Base-by-base conservation (phyloP, 306 rosid genomes). In the Lathyrus sativus region DNA sequence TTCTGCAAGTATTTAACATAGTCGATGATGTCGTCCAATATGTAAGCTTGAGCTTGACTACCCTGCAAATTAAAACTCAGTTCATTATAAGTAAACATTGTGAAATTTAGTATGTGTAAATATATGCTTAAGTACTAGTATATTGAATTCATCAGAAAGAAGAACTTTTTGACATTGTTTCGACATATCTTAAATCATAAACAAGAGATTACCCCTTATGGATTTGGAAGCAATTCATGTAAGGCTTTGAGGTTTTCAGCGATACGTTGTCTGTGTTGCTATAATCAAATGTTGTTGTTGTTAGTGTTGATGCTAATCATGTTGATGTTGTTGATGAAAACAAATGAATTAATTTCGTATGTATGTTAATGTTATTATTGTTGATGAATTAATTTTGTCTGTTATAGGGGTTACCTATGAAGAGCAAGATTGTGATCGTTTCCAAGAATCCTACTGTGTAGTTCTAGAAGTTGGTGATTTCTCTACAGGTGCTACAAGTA, bases 1-100 rank as follows among this genome's bases (percentile, higher is more conserved):
- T 86, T 87, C 82, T 89, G 90, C 83, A 92, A 77, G 76, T 80
- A 75, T 81, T 92, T 89, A 76, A 92, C 66, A 76, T 92, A 78
- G 86, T 92, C 98, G 69, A 92, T 92, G 72, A 84, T 74, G 56
- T 85, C 95, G 65, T 89, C 98, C 71, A 89, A 56, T 65, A 75
- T 67, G 63, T 83, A 81, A 18, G 82, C 86, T 72, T 88, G 89
- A 76, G 82, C 86, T 72, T 88, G 89, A 77, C 83, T 70, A 71
- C 85, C 98, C 98, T 92, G 61, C 76, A 70, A 29, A 73, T n/a
- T 59, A 66, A 72, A 82, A 39, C 37, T 31, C 45, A 65, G 17
- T 24, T 55, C 39, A 29, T 41, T 2, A 64, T 75, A 76, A 31
- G 49, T 49, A 67, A 53, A 73, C 41, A 26, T 26, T n/a, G 53